phyloP scores from a whole-genome alignment of 2,329 filamentous ascomycete genomes.

The Claviceps sp. region DNA sequence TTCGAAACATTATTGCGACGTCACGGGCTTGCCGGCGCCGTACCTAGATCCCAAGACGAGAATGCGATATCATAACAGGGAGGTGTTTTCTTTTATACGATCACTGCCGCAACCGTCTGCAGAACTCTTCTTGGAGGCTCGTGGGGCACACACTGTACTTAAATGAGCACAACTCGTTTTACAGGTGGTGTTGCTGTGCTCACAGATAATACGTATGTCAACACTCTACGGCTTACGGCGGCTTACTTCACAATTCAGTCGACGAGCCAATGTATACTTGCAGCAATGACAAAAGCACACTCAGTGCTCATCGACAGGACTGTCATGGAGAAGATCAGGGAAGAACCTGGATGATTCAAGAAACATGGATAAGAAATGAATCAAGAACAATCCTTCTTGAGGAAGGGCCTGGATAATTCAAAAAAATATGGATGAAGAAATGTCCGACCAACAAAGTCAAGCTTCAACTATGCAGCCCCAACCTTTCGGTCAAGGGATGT shows the following conservation, averaged over 20 bases:
- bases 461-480: conserved; percentile 72
- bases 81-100: conserved; percentile 77
- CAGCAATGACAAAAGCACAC: neutral
- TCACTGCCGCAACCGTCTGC: conserved; percentile 67
- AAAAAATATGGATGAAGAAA: conserved; percentile 7
- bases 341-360: no score
- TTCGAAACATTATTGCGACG: conserved; percentile 84
- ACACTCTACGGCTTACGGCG: neutral
- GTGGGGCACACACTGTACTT: conserved; percentile 83
- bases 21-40: conserved; percentile 81
- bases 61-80: conserved; percentile 81
- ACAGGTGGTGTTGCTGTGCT: neutral
- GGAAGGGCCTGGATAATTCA: neutral
- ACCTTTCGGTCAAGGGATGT: conserved; percentile 67
- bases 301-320: neutral
- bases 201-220: neutral
- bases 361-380: no score
- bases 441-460: conserved; percentile 95
- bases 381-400: no score
- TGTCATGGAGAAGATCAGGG: neutral
- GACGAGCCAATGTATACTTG: no score
- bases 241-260: no score
- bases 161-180: conserved; percentile 44
- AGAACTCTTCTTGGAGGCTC: conserved; percentile 78
- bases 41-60: conserved; percentile 94